Percentiles rank a stretch among this genome's conserved stretches.
These are phyloP conservation scores for Fusarium fujikuroi DNA, from an alignment of 2,329 filamentous ascomycete genomes.

Conservation along the genomic window DNA sequence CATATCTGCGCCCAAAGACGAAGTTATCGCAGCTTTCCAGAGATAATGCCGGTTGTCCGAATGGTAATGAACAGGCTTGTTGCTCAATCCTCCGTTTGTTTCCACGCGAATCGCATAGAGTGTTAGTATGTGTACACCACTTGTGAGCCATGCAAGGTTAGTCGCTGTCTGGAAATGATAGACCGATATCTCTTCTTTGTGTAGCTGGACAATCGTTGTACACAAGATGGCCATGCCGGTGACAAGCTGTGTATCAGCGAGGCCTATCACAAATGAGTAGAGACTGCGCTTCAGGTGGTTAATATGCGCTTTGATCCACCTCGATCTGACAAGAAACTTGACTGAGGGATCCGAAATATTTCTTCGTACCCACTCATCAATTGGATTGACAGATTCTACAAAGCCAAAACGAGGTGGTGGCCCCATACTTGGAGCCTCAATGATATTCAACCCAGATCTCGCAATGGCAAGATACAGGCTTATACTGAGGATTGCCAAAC, in stretches of 20 bases:
- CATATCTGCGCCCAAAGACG: background rate
- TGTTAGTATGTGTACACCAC: background rate
- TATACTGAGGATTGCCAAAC: background rate
- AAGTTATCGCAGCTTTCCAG: rapidly evolving
- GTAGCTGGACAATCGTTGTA: background rate
- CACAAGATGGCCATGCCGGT: background rate
- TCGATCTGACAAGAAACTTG: background rate
- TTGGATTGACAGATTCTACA: background rate
- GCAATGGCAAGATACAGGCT: background rate
- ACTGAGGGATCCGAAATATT: background rate
- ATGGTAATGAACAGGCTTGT: background rate
- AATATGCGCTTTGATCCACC: background rate
- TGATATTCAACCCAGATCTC: background rate
- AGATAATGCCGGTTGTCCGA: too few relatives aligned
- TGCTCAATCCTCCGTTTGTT: background rate
- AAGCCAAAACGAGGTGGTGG: background rate
- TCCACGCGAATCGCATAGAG: background rate
- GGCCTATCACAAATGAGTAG: background rate
- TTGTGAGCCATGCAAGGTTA: background rate
- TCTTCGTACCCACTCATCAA: background rate
- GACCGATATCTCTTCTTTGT: background rate
- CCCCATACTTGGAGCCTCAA: background rate
- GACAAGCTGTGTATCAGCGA: background rate
- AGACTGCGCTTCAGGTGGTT: background rate
- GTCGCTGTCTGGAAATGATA: background rate